phyloP scores from a whole-genome alignment of 1,284 basidiomycete species.

The Xerocomus cyaneibrunnescens region DNA sequence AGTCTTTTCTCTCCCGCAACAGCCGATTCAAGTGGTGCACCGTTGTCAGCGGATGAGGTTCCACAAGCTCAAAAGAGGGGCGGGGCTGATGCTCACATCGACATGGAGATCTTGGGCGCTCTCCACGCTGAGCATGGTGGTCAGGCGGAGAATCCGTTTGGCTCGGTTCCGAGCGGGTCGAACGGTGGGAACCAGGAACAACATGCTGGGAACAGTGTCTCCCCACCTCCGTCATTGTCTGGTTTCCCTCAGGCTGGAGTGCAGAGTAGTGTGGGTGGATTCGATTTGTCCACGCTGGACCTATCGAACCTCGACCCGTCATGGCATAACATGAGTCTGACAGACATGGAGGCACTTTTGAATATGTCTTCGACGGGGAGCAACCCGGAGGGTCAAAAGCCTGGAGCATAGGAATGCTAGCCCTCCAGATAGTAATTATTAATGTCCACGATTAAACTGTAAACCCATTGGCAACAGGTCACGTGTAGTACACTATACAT shows the following conservation, averaged over 20 bases:
- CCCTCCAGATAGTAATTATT: slow-evolving; percentile 1
- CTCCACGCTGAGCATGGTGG: slow-evolving; percentile 21
- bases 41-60: slow-evolving; percentile 18
- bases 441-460: background rate
- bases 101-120: slow-evolving; percentile 32
- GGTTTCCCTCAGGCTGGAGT: slow-evolving; percentile 30
- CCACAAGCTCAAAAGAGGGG: slow-evolving; percentile 13
- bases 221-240: slow-evolving; percentile 40
- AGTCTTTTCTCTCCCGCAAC: slow-evolving; percentile 48
- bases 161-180: slow-evolving; percentile 19
- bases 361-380: slow-evolving; percentile 23
- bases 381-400: slow-evolving; percentile 31
- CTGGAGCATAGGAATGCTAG: slow-evolving; percentile 17
- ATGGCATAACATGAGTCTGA: slow-evolving; percentile 35
- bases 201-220: slow-evolving; percentile 27
- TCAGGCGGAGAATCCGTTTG: slow-evolving; percentile 25
- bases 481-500: no score
- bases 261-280: slow-evolving; percentile 27
- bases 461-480: no score
- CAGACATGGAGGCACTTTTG: slow-evolving; percentile 37
- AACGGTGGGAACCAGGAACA: slow-evolving; percentile 11
- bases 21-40: slow-evolving; percentile 16
- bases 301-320: slow-evolving; percentile 41
- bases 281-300: slow-evolving; percentile 45
- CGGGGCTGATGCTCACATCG: slow-evolving; percentile 19